These are phyloP conservation scores for Shiraia sp. DNA, from an alignment of 2,329 filamentous ascomycete genomes.

Conservation along the genomic window DNA sequence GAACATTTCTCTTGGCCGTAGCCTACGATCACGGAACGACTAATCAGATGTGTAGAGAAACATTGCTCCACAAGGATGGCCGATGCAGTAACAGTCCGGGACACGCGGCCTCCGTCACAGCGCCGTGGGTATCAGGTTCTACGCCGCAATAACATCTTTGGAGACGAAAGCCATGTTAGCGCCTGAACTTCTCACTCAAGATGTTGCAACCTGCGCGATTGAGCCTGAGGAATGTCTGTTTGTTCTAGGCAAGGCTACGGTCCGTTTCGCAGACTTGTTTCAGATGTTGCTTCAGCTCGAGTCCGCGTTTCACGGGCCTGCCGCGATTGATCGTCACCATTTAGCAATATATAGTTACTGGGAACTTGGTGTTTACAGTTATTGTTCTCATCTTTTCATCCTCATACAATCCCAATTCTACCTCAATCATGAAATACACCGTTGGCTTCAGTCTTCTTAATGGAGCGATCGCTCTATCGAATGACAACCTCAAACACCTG, in stretches of 20 bases:
- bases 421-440: conserved; percentile 24
- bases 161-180: too few species aligned
- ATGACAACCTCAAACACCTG: conserved; percentile 22
- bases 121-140: too few species aligned
- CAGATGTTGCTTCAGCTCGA: conserved; percentile 22
- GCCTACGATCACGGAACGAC: too few species aligned
- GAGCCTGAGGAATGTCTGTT: too few species aligned
- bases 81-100: too few species aligned
- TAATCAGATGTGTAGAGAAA: too few species aligned
- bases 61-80: too few species aligned
- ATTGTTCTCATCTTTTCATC: not conserved
- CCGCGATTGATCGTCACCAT: not conserved
- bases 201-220: not conserved
- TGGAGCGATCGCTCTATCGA: conserved; percentile 25
- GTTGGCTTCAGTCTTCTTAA: conserved; percentile 24
- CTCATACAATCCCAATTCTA: not conserved
- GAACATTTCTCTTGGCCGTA: too few species aligned
- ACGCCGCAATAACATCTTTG: too few species aligned
- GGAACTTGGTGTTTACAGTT: conserved; percentile 1
- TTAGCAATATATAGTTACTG: conserved; percentile 2
- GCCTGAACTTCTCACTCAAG: too few species aligned
- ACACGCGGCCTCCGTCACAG: too few species aligned
- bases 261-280: conserved; percentile 23
- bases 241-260: conserved; percentile 3
- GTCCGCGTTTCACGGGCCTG: conserved; percentile 24